Conservation (phyloP, 345 rosid genomes). For the Eucalyptus guilfoylei region DNA sequence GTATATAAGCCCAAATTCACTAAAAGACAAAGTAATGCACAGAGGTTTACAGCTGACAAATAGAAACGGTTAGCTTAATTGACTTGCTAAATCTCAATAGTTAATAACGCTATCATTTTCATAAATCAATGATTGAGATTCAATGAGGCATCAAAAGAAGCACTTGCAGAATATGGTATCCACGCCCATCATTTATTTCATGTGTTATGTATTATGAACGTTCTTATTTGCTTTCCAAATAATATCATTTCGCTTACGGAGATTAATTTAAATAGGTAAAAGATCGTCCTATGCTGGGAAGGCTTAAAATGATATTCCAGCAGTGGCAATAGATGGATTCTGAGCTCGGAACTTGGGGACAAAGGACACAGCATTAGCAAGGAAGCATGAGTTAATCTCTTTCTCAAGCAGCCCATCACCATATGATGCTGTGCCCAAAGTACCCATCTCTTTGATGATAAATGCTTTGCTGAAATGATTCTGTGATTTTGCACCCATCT, state of each 20-base stretch:
- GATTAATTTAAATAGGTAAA: background rate
- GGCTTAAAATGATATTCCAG: background rate
- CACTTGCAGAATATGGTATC: background rate
- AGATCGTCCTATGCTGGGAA: background rate
- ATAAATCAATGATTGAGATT: background rate
- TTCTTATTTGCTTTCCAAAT: background rate
- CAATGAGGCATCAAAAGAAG: background rate
- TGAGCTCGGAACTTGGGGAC: background rate
- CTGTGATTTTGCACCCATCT: background rate
- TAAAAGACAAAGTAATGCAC: background rate
- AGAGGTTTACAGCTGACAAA: background rate
- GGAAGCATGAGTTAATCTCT: background rate
- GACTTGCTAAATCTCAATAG: background rate
- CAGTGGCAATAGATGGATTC: background rate
- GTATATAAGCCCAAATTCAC: background rate
- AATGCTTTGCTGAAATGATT: background rate
- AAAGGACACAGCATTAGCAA: background rate
- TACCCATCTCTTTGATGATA: background rate
- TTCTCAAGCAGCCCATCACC: background rate
- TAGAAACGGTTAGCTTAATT: background rate
- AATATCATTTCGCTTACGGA: background rate
- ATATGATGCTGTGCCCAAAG: background rate
- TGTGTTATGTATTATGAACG: background rate
- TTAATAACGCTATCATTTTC: background rate
- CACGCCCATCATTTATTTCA: background rate